Percentiles rank a stretch among this genome's conserved stretches.
These are phyloP conservation scores for Gymnopilus junonius DNA, from an alignment of 768 basidiomycete species.

Conservation along the genomic window DNA sequence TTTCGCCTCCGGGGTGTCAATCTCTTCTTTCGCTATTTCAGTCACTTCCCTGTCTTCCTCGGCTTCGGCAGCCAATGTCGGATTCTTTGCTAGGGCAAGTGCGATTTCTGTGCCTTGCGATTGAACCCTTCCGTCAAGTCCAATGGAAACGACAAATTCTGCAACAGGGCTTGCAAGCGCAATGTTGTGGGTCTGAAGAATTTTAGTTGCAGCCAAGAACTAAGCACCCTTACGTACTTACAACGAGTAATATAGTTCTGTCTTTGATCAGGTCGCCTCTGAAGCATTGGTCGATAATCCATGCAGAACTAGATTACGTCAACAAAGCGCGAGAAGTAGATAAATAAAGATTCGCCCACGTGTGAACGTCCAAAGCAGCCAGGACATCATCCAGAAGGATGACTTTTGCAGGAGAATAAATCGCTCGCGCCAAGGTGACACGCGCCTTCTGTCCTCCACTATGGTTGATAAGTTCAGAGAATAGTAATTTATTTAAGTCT, in stretches of 20 bases:
- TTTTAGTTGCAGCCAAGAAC: background rate
- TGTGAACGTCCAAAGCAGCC: constrained; percentile 57
- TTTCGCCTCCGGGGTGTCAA: constrained; percentile 17
- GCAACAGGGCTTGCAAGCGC: constrained; percentile 54
- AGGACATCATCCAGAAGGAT: constrained; percentile 76
- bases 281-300: constrained; percentile 71
- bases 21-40: constrained; percentile 21
- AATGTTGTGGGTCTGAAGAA: constrained; percentile 46
- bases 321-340: background rate
- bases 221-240: constrained; percentile 24
- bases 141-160: constrained; percentile 58
- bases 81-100: constrained; percentile 45
- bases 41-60: constrained; percentile 32
- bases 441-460: constrained; percentile 52
- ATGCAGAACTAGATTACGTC: constrained; percentile 4
- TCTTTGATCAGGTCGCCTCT: constrained; percentile 72
- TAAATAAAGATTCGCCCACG: constrained; percentile 19
- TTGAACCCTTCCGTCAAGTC: constrained; percentile 52
- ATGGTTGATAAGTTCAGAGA: background rate
- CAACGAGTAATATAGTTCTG: constrained; percentile 82
- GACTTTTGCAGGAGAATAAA: constrained; percentile 56
- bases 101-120: constrained; percentile 48
- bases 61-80: constrained; percentile 35
- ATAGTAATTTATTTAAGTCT: no score
- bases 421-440: constrained; percentile 47